A percentile compares a stretch with the other conserved stretches of the same genome.
Conservation (phyloP, 176 grass and related monocot species). For the Lolium rigidum region DNA sequence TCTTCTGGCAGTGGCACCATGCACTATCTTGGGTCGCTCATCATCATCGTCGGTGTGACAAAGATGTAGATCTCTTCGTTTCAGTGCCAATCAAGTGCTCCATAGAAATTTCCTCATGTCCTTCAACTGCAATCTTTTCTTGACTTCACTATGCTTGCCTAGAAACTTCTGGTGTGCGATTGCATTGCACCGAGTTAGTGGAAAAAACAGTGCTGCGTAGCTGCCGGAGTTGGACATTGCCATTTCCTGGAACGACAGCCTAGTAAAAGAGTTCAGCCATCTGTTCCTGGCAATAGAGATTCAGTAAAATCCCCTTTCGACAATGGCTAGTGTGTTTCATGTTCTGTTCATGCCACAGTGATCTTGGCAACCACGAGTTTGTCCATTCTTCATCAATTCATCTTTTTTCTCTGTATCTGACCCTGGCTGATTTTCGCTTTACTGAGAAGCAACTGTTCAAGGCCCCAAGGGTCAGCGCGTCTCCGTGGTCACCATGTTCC, state of each 20-base stretch:
- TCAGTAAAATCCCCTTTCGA: neutral
- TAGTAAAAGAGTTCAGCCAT: neutral
- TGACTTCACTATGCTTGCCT: neutral
- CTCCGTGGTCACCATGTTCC: conserved; percentile 29
- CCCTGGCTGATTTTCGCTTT: conserved; percentile 39
- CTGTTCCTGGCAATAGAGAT: neutral
- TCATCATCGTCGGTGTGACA: conserved; percentile 46
- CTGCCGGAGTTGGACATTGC: conserved; percentile 14
- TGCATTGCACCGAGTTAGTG: conserved; percentile 26
- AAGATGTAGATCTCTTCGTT: conserved; percentile 6
- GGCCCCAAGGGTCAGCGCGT: conserved; percentile 24
- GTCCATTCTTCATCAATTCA: conserved; percentile 43
- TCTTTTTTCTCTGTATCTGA: conserved; percentile 41
- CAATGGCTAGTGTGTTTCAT: neutral
- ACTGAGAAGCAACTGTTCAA: conserved; percentile 28
- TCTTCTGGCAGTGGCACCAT: conserved; percentile 47
- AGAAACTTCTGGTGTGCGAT: conserved; percentile 14
- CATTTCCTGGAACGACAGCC: conserved; percentile 15
- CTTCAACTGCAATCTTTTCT: conserved; percentile 9
- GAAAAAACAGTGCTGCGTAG: neutral
- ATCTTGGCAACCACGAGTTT: conserved; percentile 14
- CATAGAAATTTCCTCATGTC: conserved; percentile 28
- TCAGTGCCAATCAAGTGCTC: conserved; percentile 49
- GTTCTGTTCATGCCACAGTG: conserved; percentile 2
- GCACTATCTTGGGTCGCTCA: conserved; percentile 40